Evolutionary conservation across 2,329 filamentous ascomycete species (phyloP), one percentile per base, ranked within the genome.

Genomic region (Fusarium proliferatum): DNA sequence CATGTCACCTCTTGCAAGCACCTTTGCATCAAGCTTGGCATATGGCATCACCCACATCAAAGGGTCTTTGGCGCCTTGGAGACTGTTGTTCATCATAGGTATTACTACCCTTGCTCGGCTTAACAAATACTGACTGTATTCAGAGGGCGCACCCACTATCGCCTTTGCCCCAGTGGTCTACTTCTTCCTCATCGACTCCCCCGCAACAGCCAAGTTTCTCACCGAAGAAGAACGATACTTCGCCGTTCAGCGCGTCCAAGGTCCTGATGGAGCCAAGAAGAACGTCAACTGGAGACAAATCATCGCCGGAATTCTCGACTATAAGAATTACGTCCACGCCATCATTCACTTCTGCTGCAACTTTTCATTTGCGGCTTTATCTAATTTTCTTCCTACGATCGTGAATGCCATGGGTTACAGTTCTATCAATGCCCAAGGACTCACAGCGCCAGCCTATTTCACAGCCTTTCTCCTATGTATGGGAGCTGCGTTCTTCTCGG

Each of bases 321-420:
- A 76, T 1, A 64, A 76, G 23, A 61, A 67, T 2, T 76, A 76
- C 15, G 36, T 76, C 3, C 73, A 76, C 9, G 60, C 73, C 0
- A 21, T 74, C 1, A 76, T 76, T 2, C 73, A 74, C 33, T 76
- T 76, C 26, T 76, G 73, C 26, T 76, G 73, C 10, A 76, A 76
- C 46, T 76, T 66, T 33, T 76, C 73, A 0, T 76, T 76, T 7
- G 73, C 73, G 0, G 67, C 63, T 11, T 30, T 76, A 0, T 64
- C 73, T 6, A 76, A 76, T 9, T 76, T 76, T 4, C 64, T 76
- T 1, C 73, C 73, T 0, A 74, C 73, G 0, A 76, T 76, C 5
- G 62, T 76, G 0, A 46, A 65, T 6, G 41, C 33, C 0, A 55
- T 76, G 15, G 73, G 73, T 0, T 76, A 76, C 0, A 61, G 58